phyloP scores from a whole-genome alignment of 192 early-diverging fungal species.

The Podila minutissima region DNA sequence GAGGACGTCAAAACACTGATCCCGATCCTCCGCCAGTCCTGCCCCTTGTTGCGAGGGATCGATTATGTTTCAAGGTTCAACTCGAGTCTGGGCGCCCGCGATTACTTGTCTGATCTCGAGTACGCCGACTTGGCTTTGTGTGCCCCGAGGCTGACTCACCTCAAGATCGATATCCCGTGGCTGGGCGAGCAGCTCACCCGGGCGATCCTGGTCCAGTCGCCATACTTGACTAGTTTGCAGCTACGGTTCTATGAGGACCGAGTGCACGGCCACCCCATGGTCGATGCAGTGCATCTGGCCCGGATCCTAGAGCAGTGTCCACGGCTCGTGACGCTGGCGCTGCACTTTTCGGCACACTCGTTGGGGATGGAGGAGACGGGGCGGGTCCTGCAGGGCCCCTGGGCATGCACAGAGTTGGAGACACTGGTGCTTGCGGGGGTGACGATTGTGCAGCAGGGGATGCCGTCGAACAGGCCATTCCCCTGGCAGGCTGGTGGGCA shows the following conservation, averaged over 20 bases:
- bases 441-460: not conserved
- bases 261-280: not conserved
- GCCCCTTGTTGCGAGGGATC: slow-evolving; percentile 10
- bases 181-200: slow-evolving; percentile 16
- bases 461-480: not conserved
- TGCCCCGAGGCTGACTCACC: not conserved
- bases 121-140: slow-evolving; percentile 23
- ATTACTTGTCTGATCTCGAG: slow-evolving; percentile 24
- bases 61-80: slow-evolving; percentile 28
- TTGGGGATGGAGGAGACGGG: slow-evolving; percentile 24
- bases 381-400: slow-evolving; percentile 16
- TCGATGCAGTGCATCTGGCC: slow-evolving; percentile 18
- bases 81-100: slow-evolving; percentile 11
- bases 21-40: slow-evolving; percentile 14
- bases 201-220: slow-evolving; percentile 16
- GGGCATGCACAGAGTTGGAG: slow-evolving; percentile 21
- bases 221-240: not conserved
- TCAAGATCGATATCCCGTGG: slow-evolving; percentile 37
- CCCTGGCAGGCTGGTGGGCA: not conserved
- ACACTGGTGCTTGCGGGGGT: slow-evolving; percentile 21
- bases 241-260: slow-evolving; percentile 17
- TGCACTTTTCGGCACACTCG: slow-evolving; percentile 11
- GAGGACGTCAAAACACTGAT: slow-evolving; percentile 14
- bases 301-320: slow-evolving; percentile 15
- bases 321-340: slow-evolving; percentile 2